Evolutionary conservation across 2,329 filamentous ascomycete species (phyloP).

Genomic region (Phoma herbarum): DNA sequence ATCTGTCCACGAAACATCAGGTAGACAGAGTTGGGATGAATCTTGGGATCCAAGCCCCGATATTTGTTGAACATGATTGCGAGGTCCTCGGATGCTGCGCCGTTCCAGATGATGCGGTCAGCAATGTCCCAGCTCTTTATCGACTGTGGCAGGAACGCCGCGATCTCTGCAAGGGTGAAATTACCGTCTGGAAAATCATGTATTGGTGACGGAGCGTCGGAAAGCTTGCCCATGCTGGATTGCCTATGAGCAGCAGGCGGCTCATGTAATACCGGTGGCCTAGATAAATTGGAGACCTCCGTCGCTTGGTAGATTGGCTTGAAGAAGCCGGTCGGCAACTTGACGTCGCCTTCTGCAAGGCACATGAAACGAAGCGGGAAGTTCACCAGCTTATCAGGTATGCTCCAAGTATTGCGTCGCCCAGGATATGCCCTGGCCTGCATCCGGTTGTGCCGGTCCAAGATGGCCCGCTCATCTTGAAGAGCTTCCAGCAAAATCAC

Average conservation of each 20-base stretch:
- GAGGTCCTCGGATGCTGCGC: conserved; percentile 18
- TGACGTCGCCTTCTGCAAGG: not conserved
- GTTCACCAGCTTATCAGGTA: not conserved
- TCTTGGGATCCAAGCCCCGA: conserved; percentile 22
- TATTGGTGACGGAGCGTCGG: conserved; percentile 27
- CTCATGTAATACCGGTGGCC: not conserved
- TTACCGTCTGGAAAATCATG: conserved; percentile 35
- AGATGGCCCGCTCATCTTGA: conserved; percentile 8
- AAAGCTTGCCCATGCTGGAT: conserved; percentile 25
- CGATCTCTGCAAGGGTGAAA: conserved; percentile 36
- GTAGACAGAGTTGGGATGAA: conserved; percentile 27
- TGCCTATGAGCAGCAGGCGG: not conserved
- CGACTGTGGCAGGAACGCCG: conserved; percentile 35
- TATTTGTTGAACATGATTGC: conserved; percentile 31
- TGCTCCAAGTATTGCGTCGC: not conserved
- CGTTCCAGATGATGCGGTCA: conserved; percentile 37
- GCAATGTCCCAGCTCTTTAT: conserved; percentile 36
- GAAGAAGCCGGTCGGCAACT: not conserved
- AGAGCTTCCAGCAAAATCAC: conserved; percentile 3
- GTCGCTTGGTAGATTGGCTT: conserved; percentile 18
- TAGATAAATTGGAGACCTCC: not conserved
- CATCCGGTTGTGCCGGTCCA: conserved; percentile 2
- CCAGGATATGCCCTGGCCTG: not conserved
- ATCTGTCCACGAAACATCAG: conserved; percentile 32
- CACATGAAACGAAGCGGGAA: conserved; percentile 7